These are phyloP conservation scores for Teunomyces barrocoloradensis DNA, from an alignment of 805 yeast genomes.

Conservation along the genomic window DNA sequence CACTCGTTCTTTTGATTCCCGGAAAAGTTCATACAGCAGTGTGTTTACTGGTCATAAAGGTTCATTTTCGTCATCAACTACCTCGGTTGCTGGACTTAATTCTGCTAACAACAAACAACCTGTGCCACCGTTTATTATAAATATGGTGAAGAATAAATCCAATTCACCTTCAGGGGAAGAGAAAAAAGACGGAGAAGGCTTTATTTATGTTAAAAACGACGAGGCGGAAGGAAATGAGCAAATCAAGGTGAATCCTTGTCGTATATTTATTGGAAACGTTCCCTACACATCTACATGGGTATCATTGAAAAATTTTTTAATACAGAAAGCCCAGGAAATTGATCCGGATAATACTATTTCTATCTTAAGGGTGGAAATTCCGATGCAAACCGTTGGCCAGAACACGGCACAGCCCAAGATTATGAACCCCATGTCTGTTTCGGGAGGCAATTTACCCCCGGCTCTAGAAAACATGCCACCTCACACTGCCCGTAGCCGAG, in stretches of 20 bases:
- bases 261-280: constrained; percentile 56
- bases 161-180: constrained; percentile 4
- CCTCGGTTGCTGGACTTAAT: background rate
- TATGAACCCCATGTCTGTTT: background rate
- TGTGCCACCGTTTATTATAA: constrained; percentile 27
- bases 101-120: constrained; percentile 11
- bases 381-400: constrained; percentile 25
- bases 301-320: constrained; percentile 28
- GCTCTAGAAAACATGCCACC: background rate
- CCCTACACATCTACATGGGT: constrained; percentile 47
- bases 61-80: constrained; percentile 9
- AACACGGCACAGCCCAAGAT: background rate
- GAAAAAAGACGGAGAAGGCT: constrained; percentile 8
- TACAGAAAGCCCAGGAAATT: constrained; percentile 19
- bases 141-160: constrained; percentile 16
- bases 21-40: constrained; percentile 11
- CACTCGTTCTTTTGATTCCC: constrained; percentile 13
- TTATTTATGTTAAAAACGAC: constrained; percentile 18
- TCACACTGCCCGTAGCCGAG: constrained; percentile 33
- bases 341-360: constrained; percentile 26
- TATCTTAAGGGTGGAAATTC: constrained; percentile 39
- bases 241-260: constrained; percentile 36
- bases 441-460: background rate
- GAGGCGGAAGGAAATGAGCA: constrained; percentile 11
- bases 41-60: constrained; percentile 6